A percentile compares a stretch with the other conserved stretches of the same genome.
phyloP scores from a whole-genome alignment of 2,329 filamentous ascomycete species.

The Colletotrichum gigasporum region DNA sequence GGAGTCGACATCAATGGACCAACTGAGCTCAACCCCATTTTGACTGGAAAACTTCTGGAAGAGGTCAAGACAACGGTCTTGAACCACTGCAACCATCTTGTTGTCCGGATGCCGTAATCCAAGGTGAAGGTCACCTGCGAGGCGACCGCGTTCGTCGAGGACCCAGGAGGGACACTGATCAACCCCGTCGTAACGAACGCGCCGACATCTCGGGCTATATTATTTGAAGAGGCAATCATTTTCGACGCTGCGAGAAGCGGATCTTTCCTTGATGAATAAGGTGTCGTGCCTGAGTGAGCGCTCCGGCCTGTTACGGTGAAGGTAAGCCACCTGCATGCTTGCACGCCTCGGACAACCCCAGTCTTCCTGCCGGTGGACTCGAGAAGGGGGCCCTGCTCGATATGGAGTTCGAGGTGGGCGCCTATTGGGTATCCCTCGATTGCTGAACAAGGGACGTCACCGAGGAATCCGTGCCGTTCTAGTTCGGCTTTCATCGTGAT shows the following conservation, averaged over 20 bases:
- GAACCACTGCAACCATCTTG: conserved; percentile 24
- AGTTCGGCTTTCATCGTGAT: conserved; percentile 56
- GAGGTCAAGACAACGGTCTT: conserved; percentile 34
- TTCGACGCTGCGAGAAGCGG: conserved; percentile 73
- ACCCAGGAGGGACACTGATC: conserved; percentile 45
- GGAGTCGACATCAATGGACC: conserved; percentile 69
- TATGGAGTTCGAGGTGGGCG: conserved; percentile 85
- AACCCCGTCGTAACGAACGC: conserved; percentile 78
- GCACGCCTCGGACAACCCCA: conserved; percentile 77
- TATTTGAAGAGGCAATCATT: conserved; percentile 73
- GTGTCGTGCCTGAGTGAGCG: conserved; percentile 79
- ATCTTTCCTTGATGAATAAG: conserved; percentile 72
- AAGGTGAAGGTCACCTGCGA: conserved; percentile 28
- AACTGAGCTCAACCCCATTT: conserved; percentile 57
- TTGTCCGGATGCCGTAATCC: conserved; percentile 30
- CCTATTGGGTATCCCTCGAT: conserved; percentile 60
- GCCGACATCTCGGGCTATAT: conserved; percentile 65
- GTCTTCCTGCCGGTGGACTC: conserved; percentile 71
- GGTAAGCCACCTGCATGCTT: conserved; percentile 79
- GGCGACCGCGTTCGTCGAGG: conserved; percentile 31
- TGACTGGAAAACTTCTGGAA: conserved; percentile 37
- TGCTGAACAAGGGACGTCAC: conserved; percentile 47
- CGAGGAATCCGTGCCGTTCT: conserved; percentile 76
- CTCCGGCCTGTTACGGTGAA: conserved; percentile 73
- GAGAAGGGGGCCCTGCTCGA: conserved; percentile 83